Evolutionary conservation across 2,329 filamentous ascomycete genomes (phyloP), one percentile per base, ranked within the genome.

Genomic region (Teratosphaeria zuluensis): DNA sequence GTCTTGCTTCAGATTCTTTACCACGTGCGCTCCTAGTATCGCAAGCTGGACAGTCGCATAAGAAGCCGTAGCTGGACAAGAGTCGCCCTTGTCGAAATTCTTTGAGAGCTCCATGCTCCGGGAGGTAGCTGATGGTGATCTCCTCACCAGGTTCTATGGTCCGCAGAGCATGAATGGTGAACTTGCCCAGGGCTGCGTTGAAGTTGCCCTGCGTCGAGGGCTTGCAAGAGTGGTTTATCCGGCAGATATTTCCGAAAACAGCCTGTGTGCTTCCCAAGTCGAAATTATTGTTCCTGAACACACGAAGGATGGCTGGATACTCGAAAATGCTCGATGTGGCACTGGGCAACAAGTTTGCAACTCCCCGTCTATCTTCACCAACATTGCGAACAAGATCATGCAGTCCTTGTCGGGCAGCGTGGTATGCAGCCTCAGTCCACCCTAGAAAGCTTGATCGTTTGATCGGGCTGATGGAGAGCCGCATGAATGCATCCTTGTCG

Each of bases 181-280:
- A 64, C 9, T 53, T n/a, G 19, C 58, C 59, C 2, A 62, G 32
- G 4, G 61, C 64, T 24, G 69, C 52, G 55, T 75, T 75, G 71
- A 70, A 75, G 56, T 62, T 61, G n/a, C 70, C 70, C 54, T 70
- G 65, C 31, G 69, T 67, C 53, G 75, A 75, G 35, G 69, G 68
- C 51, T 71, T 64, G 56, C 73, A 76, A n/a, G 72, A 62, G 58
- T 75, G 72, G 48, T 76, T 76, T 55, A 75, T 65, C 31, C 70
- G 68, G 54, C 63, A 72, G 57, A 71, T 71, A 53, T 71, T 56
- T 1, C 69, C 60, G 58, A 75, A 75, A 35, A 75, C 61, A 7
- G 64, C 72, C 12, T 64, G 66, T 58, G 63, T 51, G 51, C 59
- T 58, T 9, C 67, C 59, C 28, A 64, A 46, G 30, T 67, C 68